Conservation (phyloP, 768 basidiomycete genomes). For the Lentinula boryana region DNA sequence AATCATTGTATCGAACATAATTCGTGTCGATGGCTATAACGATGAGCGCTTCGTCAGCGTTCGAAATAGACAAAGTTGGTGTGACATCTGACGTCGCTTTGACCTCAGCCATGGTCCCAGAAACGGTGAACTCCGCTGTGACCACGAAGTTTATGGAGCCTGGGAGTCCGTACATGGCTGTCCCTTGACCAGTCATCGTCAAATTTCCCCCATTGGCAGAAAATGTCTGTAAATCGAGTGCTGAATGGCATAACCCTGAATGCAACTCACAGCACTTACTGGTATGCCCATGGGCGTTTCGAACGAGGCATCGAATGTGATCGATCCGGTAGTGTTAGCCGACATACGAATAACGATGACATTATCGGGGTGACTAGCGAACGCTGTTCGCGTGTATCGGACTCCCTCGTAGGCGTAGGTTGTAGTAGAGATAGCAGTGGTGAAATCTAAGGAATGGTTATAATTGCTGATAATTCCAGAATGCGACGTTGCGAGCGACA, state of each 20-base stretch:
- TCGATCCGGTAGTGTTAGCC: neutral
- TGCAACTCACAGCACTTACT: neutral
- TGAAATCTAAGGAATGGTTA: slow-evolving; percentile 1
- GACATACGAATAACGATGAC: slow-evolving; percentile 2
- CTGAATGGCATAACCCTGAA: no score
- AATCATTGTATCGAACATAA: slow-evolving; percentile 8
- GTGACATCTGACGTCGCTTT: neutral
- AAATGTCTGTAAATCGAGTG: neutral
- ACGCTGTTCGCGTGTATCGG: slow-evolving; percentile 4
- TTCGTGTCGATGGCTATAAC: slow-evolving; percentile 9
- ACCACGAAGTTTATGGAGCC: slow-evolving; percentile 7
- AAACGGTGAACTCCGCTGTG: neutral
- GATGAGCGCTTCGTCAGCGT: slow-evolving; percentile 7
- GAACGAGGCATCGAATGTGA: neutral
- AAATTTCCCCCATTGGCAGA: slow-evolving; percentile 1
- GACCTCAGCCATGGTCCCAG: slow-evolving; percentile 3
- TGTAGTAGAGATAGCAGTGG: slow-evolving; percentile 4
- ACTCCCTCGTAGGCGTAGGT: slow-evolving; percentile 4
- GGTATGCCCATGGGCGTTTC: slow-evolving; percentile 3
- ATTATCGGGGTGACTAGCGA: slow-evolving; percentile 5
- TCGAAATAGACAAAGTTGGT: neutral
- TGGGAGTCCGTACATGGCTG: slow-evolving; percentile 2
- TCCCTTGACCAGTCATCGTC: slow-evolving; percentile 5
- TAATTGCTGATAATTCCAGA: neutral
- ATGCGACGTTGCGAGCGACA: neutral